Conservation (phyloP, 2,329 filamentous ascomycete species). For the Didymella glomerata region DNA sequence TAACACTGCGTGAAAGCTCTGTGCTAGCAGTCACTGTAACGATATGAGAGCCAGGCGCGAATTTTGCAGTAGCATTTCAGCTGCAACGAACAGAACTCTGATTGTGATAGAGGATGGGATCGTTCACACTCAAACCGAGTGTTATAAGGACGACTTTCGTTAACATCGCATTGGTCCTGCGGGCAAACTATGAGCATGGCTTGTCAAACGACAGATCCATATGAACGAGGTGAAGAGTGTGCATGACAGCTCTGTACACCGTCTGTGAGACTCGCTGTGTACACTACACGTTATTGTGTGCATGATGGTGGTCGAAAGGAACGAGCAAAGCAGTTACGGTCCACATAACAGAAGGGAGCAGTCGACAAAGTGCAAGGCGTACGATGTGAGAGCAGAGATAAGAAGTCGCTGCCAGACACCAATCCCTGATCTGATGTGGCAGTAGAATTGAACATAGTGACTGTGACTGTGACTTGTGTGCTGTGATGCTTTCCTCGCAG, state of each 20-base stretch:
- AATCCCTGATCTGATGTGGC: neutral
- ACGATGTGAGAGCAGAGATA: neutral
- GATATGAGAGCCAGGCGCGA: constrained; percentile 25
- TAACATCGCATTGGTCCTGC: neutral
- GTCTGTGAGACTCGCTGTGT: neutral
- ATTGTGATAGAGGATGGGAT: constrained; percentile 11
- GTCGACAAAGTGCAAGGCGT: neutral
- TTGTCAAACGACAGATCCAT: neutral
- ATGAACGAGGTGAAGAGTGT: no score
- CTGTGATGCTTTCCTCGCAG: neutral
- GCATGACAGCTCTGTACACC: no score
- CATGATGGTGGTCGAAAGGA: neutral
- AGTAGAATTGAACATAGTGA: neutral
- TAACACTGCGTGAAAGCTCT: constrained; percentile 20
- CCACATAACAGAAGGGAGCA: no score
- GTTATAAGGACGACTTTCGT: constrained; percentile 9
- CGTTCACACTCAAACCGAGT: neutral
- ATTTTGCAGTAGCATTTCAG: constrained; percentile 25
- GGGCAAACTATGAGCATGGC: neutral
- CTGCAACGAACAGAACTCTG: constrained; percentile 23
- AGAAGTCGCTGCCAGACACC: neutral
- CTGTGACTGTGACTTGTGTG: neutral
- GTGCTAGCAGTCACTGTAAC: constrained; percentile 22
- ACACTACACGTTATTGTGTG: neutral
- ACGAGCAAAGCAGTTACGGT: neutral